Evolutionary conservation across 2,329 filamentous ascomycete genomes (phyloP), one percentile per base, ranked within the genome.

Genomic region (Verruconis gallopava): DNA sequence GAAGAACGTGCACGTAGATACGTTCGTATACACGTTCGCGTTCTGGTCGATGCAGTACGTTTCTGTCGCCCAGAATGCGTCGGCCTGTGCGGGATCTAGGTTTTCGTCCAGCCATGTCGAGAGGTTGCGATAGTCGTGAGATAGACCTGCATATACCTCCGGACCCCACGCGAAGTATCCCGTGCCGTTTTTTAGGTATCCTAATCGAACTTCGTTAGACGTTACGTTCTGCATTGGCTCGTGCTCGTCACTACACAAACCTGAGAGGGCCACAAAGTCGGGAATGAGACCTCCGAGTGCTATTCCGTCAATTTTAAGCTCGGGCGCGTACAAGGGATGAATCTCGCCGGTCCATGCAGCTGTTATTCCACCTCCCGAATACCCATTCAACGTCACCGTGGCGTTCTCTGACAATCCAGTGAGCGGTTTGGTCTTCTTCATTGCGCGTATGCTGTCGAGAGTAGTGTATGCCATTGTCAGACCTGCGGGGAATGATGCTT

Each of bases 171-270:
- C 20, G 18, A 12, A 37, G 37, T n/a, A n/a, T n/a, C n/a, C n/a
- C n/a, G n/a, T n/a, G n/a, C n/a, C n/a, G 21, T 37, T 11, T 13
- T 17, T 17, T 35, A 5, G 9, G 9, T 9, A 9, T 9, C 9
- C 25, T 30, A 35, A 17, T 3, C 22, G 60, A 9, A 62, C 50
- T 0, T 53, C 44, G n/a, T n/a, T n/a, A n/a, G n/a, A n/a, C n/a
- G n/a, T n/a, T n/a, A n/a, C n/a, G n/a, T n/a, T n/a, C n/a, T n/a
- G n/a, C n/a, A n/a, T n/a, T n/a, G n/a, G n/a, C n/a, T n/a, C n/a
- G n/a, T n/a, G n/a, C n/a, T n/a, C n/a, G n/a, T n/a, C n/a, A n/a
- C n/a, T n/a, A n/a, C n/a, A n/a, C n/a, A n/a, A n/a, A n/a, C n/a
- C n/a, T n/a, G n/a, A n/a, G n/a, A n/a, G n/a, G n/a, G n/a, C n/a